Evolutionary conservation across 2,329 filamentous ascomycete genomes (phyloP).

Genomic region (Colletotrichum magnum): DNA sequence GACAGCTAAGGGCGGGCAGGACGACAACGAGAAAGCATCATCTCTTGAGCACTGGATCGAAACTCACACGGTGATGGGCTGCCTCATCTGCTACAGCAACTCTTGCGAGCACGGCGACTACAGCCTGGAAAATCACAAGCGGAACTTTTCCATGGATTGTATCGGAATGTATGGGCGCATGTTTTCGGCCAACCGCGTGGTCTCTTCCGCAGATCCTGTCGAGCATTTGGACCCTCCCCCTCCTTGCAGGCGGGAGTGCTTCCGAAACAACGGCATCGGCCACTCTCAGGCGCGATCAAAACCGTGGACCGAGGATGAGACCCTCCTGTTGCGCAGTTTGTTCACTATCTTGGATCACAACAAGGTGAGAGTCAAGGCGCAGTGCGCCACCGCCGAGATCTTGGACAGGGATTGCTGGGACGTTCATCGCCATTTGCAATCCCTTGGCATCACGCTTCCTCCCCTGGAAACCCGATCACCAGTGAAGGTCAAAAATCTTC

Average conservation of each 20-base stretch:
- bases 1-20: constrained; percentile 62
- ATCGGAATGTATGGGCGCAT: constrained; percentile 41
- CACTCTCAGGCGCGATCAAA: constrained; percentile 22
- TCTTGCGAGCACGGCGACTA: constrained; percentile 75
- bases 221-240: constrained; percentile 36
- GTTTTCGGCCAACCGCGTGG: constrained; percentile 36
- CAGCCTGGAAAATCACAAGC: constrained; percentile 64
- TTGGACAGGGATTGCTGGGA: constrained; percentile 68
- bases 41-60: constrained; percentile 56
- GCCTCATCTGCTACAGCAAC: constrained; percentile 71
- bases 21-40: constrained; percentile 50
- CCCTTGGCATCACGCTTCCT: constrained; percentile 54
- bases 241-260: constrained; percentile 61
- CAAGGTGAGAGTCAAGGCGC: constrained; percentile 56
- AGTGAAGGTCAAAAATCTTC: constrained; percentile 59
- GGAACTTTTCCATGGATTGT: constrained; percentile 66
- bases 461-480: constrained; percentile 43
- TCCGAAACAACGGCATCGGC: constrained; percentile 46
- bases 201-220: constrained; percentile 24
- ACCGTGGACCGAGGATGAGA: constrained; percentile 66
- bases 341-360: constrained; percentile 60
- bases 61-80: constrained; percentile 69
- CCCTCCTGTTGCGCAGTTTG: constrained; percentile 62
- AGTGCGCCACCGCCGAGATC: constrained; percentile 66
- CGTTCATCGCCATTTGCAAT: constrained; percentile 60